These are phyloP conservation scores for Rubus idaeus DNA, from an alignment of 306 rosid genomes.

Conservation along the genomic window DNA sequence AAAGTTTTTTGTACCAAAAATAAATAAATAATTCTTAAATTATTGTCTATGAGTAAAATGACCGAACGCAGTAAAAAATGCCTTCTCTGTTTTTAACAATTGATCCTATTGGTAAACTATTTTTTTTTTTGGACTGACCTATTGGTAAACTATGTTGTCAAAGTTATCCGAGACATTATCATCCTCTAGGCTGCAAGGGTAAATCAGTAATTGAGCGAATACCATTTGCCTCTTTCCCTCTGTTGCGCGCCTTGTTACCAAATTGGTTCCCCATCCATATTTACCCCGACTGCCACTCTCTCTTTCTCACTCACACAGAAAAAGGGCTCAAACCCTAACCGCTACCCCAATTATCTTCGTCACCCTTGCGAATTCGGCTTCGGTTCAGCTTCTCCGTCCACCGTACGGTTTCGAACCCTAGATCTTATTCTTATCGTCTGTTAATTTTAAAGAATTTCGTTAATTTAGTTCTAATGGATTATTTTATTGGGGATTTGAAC, in stretches of 20 bases:
- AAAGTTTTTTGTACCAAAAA: too few relatives aligned
- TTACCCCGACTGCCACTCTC: conserved; percentile 18
- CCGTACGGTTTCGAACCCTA: conserved; percentile 26
- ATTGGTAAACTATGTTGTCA: too few relatives aligned
- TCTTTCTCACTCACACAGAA: background rate
- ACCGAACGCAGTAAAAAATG: too few relatives aligned
- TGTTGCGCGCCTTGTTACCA: conserved; percentile 26
- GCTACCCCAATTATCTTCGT: background rate
- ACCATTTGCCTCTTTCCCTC: background rate
- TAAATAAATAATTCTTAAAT: too few relatives aligned
- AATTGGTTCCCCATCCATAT: conserved; percentile 11
- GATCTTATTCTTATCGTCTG: background rate
- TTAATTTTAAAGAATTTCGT: background rate
- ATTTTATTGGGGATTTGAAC: conserved; percentile 11
- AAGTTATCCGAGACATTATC: too few relatives aligned
- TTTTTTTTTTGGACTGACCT: too few relatives aligned
- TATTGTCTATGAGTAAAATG: too few relatives aligned
- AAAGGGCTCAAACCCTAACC: conserved; percentile 15
- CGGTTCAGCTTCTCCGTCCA: background rate
- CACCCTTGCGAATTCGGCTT: background rate
- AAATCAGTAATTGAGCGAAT: too few relatives aligned
- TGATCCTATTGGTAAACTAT: too few relatives aligned
- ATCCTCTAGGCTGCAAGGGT: too few relatives aligned
- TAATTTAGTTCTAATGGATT: background rate
- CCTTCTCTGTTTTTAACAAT: too few relatives aligned